Evolutionary conservation across 192 early-diverging fungal genomes (phyloP).

Genomic region (Thamnidium elegans): DNA sequence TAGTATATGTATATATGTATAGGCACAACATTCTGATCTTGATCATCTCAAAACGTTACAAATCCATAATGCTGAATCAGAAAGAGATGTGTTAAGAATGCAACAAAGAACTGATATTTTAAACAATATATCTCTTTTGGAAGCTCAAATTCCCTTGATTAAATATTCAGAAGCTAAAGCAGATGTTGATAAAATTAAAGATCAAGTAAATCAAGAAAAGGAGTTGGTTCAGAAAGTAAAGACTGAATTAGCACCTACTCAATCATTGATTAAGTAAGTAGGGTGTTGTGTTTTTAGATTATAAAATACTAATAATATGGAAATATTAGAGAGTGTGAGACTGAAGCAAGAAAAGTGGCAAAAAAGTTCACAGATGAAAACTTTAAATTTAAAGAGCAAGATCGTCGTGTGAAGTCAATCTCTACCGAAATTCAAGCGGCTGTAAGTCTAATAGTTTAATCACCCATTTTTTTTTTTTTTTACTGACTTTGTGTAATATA

Average conservation of each 20-base stretch:
- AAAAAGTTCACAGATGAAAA: no score
- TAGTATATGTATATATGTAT: neutral
- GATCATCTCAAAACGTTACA: slow-evolving; percentile 60
- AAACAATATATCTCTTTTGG: slow-evolving; percentile 51
- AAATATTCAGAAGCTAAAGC: slow-evolving; percentile 57
- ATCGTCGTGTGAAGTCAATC: no score
- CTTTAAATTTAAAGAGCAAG: no score
- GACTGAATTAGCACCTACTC: slow-evolving; percentile 41
- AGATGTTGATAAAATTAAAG: slow-evolving; percentile 39
- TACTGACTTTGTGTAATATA: neutral
- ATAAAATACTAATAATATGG: no score
- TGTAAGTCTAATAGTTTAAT: no score
- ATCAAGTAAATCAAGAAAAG: neutral
- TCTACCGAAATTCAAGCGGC: no score
- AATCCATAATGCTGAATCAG: slow-evolving; percentile 65
- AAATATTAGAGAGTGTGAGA: neutral
- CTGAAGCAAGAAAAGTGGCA: neutral
- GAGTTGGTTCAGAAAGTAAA: slow-evolving; percentile 27
- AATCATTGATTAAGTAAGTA: slow-evolving; percentile 29
- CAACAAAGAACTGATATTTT: slow-evolving; percentile 68
- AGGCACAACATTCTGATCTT: slow-evolving; percentile 49
- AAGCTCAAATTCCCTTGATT: slow-evolving; percentile 57
- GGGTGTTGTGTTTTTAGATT: no score
- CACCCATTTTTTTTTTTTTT: no score
- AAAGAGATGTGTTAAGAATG: slow-evolving; percentile 75